phyloP scores from a whole-genome alignment of 805 yeast species.

The Candida mattraensis region DNA sequence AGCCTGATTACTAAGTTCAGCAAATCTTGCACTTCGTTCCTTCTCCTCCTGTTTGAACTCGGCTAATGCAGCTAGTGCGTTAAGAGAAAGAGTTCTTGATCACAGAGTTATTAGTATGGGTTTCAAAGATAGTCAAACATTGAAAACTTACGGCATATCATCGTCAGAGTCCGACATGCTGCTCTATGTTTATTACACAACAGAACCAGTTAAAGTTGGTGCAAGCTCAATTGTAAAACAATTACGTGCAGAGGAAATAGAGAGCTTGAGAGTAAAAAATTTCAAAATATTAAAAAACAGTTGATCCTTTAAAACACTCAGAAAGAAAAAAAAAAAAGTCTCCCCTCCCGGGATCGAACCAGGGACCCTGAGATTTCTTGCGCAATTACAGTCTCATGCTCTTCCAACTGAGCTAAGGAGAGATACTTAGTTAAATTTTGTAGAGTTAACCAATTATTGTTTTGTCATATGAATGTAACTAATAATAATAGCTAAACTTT shows the following conservation, averaged over 20 bases:
- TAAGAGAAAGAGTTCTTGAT: slow-evolving; percentile 42
- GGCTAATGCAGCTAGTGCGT: slow-evolving; percentile 54
- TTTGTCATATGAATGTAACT: too few species aligned
- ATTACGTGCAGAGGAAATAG: too few species aligned
- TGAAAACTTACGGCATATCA: slow-evolving; percentile 28
- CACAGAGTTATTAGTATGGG: slow-evolving; percentile 5
- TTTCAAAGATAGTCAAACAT: not conserved
- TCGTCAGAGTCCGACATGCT: slow-evolving; percentile 27
- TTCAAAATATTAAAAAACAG: not conserved
- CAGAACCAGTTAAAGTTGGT: too few species aligned
- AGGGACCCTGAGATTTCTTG: slow-evolving; percentile 27
- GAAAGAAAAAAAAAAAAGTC: slow-evolving; percentile 11
- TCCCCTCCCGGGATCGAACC: slow-evolving; percentile 32
- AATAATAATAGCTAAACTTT: too few species aligned
- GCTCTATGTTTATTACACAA: not conserved
- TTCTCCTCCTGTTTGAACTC: slow-evolving; percentile 69
- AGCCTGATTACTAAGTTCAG: slow-evolving; percentile 51
- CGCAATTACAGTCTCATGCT: slow-evolving; percentile 27
- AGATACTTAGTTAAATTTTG: too few species aligned
- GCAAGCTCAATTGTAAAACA: too few species aligned
- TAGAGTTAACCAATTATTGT: too few species aligned
- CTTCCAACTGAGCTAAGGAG: slow-evolving; percentile 30
- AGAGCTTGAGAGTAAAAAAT: not conserved
- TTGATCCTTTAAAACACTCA: not conserved
- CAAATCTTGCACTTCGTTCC: slow-evolving; percentile 55